phyloP scores from a whole-genome alignment of 768 basidiomycete genomes.

The Boletus barrowsii region DNA sequence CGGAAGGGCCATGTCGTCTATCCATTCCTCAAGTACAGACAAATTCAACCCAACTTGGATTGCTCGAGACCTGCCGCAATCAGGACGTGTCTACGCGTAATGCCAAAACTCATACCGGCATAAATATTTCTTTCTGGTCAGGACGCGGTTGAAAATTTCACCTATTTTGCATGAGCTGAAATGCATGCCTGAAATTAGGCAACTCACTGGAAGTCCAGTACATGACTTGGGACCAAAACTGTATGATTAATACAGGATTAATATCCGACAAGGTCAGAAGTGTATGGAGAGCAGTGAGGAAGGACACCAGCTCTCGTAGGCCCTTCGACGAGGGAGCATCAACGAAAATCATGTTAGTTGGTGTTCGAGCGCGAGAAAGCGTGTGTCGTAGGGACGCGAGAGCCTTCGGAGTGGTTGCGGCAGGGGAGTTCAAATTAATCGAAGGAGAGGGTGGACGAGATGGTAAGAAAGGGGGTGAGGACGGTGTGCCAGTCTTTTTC shows the following conservation, averaged over 20 bases:
- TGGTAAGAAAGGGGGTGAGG: conserved; percentile 47
- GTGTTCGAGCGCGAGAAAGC: conserved; percentile 53
- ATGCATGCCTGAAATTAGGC: conserved; percentile 3
- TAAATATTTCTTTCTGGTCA: conserved; percentile 91
- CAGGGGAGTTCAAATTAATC: conserved; percentile 38
- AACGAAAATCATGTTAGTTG: conserved; percentile 49
- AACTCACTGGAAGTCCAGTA: conserved; percentile 93
- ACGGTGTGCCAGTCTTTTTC: conserved; percentile 46
- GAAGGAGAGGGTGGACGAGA: conserved; percentile 54
- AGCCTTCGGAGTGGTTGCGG: conserved; percentile 47
- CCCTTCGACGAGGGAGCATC: conserved; percentile 44
- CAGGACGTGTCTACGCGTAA: conserved; percentile 3
- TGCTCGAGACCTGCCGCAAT: conserved; percentile 61
- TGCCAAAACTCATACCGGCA: conserved; percentile 59
- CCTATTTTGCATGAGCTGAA: conserved; percentile 40
- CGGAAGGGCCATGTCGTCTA: conserved; percentile 76
- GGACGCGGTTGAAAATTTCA: conserved; percentile 79
- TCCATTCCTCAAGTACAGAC: conserved; percentile 87
- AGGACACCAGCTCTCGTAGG: conserved; percentile 61
- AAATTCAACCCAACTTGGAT: conserved; percentile 89
- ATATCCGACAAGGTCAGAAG: conserved; percentile 83
- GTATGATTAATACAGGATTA: conserved; percentile 83
- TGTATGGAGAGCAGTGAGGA: conserved; percentile 83
- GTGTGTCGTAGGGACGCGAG: conserved; percentile 71
- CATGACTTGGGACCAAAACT: conserved; percentile 96